Conservation (phyloP, 306 rosid species). For the Pachyrhizus erosus region DNA sequence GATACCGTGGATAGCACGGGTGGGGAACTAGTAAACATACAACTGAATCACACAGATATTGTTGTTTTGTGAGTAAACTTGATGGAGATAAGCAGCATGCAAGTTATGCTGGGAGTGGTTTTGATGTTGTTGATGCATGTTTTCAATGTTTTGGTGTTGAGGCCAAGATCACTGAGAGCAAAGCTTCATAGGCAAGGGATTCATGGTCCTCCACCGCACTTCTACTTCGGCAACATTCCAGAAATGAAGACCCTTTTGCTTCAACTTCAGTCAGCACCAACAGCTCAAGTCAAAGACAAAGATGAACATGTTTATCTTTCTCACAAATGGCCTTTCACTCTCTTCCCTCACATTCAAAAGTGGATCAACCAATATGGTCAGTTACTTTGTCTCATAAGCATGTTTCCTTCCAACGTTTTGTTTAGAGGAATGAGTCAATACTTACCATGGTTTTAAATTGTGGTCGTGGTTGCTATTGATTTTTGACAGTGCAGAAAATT, state of each 20-base stretch:
- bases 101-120: constrained; percentile 46
- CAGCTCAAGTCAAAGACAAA: not conserved
- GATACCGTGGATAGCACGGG: too few relatives aligned
- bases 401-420: not conserved
- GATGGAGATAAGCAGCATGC: constrained; percentile 14
- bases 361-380: constrained; percentile 70
- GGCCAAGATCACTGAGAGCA: constrained; percentile 55
- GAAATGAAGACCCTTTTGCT: constrained; percentile 56
- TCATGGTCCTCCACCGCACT: constrained; percentile 67
- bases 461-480: too few relatives aligned
- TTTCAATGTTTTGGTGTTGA: constrained; percentile 43
- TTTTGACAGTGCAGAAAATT: too few relatives aligned
- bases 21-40: too few relatives aligned
- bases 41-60: not conserved
- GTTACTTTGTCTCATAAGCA: not conserved
- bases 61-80: not conserved
- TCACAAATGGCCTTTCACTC: constrained; percentile 58
- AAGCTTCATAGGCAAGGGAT: constrained; percentile 74
- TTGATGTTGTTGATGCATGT: constrained; percentile 33
- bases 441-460: too few relatives aligned
- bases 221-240: constrained; percentile 61
- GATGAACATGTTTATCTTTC: constrained; percentile 21
- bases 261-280: constrained; percentile 14
- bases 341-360: constrained; percentile 54
- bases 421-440: too few relatives aligned